Evolutionary conservation across 139 green algal species (phyloP).

Genomic region (Chlamydomonas applanata): DNA sequence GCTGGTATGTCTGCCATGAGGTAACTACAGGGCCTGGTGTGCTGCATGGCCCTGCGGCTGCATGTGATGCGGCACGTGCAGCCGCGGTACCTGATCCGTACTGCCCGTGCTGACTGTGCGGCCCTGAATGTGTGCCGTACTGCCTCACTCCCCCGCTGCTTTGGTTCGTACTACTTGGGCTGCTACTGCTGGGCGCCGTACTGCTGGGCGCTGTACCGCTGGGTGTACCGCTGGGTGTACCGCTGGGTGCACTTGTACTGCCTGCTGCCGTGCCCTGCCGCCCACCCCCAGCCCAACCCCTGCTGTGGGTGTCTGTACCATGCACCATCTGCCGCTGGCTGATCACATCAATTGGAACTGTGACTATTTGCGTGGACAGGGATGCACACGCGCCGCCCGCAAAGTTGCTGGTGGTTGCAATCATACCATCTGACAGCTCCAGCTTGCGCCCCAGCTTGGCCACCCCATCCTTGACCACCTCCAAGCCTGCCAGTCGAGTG

Average conservation of each 20-base stretch:
- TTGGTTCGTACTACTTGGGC: neutral
- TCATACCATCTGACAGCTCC: slow-evolving; percentile 29
- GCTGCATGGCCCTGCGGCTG: neutral
- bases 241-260: neutral
- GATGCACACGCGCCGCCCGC: slow-evolving; percentile 66
- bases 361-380: slow-evolving; percentile 75
- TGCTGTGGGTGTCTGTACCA: slow-evolving; percentile 25
- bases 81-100: neutral
- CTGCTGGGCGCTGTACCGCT: neutral
- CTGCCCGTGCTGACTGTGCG: neutral
- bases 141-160: neutral
- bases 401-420: slow-evolving; percentile 49
- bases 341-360: slow-evolving; percentile 91
- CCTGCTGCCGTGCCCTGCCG: too few species aligned
- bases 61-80: neutral
- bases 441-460: slow-evolving; percentile 22
- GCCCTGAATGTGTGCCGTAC: slow-evolving; percentile 5
- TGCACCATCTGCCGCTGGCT: slow-evolving; percentile 58
- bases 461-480: slow-evolving; percentile 57
- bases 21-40: too few species aligned
- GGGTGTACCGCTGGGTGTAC: neutral
- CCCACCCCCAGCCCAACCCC: neutral
- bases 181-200: slow-evolving; percentile 18
- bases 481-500: slow-evolving; percentile 55
- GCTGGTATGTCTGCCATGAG: too few species aligned